Evolutionary conservation across 805 yeast genomes (phyloP).

Genomic region (Saccharomyces kudriavzevii): DNA sequence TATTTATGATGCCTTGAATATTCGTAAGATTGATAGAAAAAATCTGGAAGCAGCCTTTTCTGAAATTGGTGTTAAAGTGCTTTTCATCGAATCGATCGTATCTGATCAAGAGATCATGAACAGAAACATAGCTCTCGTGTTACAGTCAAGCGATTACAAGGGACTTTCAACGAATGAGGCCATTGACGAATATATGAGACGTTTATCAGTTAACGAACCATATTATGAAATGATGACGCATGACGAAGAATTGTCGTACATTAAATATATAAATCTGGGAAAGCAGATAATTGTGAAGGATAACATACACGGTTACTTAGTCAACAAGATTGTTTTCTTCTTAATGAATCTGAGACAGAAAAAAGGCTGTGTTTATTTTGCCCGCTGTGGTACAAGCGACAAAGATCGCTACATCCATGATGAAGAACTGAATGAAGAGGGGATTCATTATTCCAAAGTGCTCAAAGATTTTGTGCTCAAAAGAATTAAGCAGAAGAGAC

Average conservation of each 20-base stretch:
- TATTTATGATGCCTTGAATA: slow-evolving; percentile 92
- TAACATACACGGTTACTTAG: slow-evolving; percentile 78
- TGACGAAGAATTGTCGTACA: slow-evolving; percentile 55
- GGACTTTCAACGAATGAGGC: slow-evolving; percentile 73
- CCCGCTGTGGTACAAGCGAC: slow-evolving; percentile 57
- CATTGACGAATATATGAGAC: slow-evolving; percentile 61
- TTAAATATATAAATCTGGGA: slow-evolving; percentile 86
- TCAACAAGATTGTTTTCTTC: slow-evolving; percentile 85
- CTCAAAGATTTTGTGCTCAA: slow-evolving; percentile 50
- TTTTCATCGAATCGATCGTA: slow-evolving; percentile 83
- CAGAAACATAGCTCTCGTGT: slow-evolving; percentile 76
- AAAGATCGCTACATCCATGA: slow-evolving; percentile 58
- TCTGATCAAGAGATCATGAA: slow-evolving; percentile 62
- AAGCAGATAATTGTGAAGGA: slow-evolving; percentile 72
- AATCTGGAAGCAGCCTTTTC: slow-evolving; percentile 48
- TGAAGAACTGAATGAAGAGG: slow-evolving; percentile 73
- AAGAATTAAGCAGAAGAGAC: slow-evolving; percentile 11
- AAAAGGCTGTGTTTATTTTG: slow-evolving; percentile 86
- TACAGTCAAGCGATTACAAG: slow-evolving; percentile 77
- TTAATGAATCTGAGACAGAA: slow-evolving; percentile 85
- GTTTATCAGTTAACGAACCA: slow-evolving; percentile 61
- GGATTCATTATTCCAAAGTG: slow-evolving; percentile 55
- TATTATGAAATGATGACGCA: slow-evolving; percentile 63
- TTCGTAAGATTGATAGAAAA: slow-evolving; percentile 57
- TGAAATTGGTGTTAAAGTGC: slow-evolving; percentile 56